A percentile compares a stretch with the other conserved stretches of the same genome.
These are phyloP conservation scores for Firmiana major DNA, from an alignment of 345 rosid genomes.

Conservation along the genomic window DNA sequence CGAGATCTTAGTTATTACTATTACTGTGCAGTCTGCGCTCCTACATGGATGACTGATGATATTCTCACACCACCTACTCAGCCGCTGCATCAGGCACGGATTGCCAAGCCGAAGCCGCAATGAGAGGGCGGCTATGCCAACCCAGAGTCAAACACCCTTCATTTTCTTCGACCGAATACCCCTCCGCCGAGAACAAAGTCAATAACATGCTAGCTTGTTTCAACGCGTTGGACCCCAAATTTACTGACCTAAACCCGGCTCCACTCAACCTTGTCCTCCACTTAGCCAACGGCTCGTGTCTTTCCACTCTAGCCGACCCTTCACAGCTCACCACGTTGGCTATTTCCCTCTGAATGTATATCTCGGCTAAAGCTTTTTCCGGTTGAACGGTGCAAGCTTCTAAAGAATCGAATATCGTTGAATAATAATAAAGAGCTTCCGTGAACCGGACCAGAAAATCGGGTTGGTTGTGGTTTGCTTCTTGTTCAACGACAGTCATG, in stretches of 20 bases:
- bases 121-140: conserved; percentile 83
- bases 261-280: conserved; percentile 54
- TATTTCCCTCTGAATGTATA: conserved; percentile 65
- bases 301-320: conserved; percentile 62
- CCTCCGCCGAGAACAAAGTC: conserved; percentile 61
- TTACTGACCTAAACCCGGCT: conserved; percentile 58
- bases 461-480: conserved; percentile 72
- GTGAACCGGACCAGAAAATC: conserved; percentile 70
- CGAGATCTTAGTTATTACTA: neutral
- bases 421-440: conserved; percentile 71
- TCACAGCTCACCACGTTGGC: conserved; percentile 69
- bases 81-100: conserved; percentile 15
- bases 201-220: conserved; percentile 84
- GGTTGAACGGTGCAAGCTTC: conserved; percentile 53
- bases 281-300: conserved; percentile 65
- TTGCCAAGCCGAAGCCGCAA: conserved; percentile 81
- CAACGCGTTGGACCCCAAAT: conserved; percentile 77
- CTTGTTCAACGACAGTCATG: conserved; percentile 77
- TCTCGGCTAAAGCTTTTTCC: conserved; percentile 66
- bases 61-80: neutral
- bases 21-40: neutral
- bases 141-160: conserved; percentile 76
- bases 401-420: conserved; percentile 81
- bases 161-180: conserved; percentile 71
- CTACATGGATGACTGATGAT: neutral